These are phyloP conservation scores for Bromus sterilis DNA, from an alignment of 176 grass and related monocot species.

Conservation along the genomic window DNA sequence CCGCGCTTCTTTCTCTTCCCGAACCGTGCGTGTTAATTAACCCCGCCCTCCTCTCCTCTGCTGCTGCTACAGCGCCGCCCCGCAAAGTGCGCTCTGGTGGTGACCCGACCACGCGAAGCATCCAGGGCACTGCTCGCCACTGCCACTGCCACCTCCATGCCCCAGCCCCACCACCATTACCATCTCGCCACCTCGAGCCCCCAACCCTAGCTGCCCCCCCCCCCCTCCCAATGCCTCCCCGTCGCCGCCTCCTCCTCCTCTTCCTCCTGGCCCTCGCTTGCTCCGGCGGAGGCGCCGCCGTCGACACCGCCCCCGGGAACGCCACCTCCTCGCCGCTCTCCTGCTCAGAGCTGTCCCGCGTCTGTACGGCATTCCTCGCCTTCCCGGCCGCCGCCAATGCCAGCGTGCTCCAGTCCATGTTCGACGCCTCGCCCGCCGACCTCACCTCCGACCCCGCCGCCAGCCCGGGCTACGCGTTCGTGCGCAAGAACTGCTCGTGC, in stretches of 20 bases:
- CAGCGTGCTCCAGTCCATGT: slow-evolving; percentile 70
- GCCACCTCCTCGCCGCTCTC: slow-evolving; percentile 51
- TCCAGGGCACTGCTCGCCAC: slow-evolving; percentile 34
- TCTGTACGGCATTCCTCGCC: slow-evolving; percentile 95
- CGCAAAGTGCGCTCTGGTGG: neutral
- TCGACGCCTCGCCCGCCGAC: slow-evolving; percentile 70
- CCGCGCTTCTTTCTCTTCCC: neutral
- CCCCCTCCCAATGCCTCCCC: slow-evolving; percentile 20
- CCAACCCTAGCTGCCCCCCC: slow-evolving; percentile 15
- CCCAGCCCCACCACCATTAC: slow-evolving; percentile 15
- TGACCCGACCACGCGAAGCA: slow-evolving; percentile 36
- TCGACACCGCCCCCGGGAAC: neutral
- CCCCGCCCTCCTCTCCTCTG: neutral
- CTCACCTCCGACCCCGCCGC: slow-evolving; percentile 63
- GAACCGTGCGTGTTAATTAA: neutral
- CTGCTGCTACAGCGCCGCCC: slow-evolving; percentile 21
- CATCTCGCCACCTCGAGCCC: slow-evolving; percentile 34
- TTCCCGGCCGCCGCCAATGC: slow-evolving; percentile 37
- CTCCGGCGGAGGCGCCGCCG: neutral
- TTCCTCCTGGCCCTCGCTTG: slow-evolving; percentile 6
- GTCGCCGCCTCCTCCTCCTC: slow-evolving; percentile 13
- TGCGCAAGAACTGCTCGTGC: slow-evolving; percentile 99
- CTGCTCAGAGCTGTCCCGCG: slow-evolving; percentile 76
- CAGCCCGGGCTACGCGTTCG: slow-evolving; percentile 83
- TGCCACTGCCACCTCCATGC: slow-evolving; percentile 13